These are phyloP conservation scores for Dactylellina cionopaga DNA, from an alignment of 2,329 filamentous ascomycete genomes.

Conservation along the genomic window DNA sequence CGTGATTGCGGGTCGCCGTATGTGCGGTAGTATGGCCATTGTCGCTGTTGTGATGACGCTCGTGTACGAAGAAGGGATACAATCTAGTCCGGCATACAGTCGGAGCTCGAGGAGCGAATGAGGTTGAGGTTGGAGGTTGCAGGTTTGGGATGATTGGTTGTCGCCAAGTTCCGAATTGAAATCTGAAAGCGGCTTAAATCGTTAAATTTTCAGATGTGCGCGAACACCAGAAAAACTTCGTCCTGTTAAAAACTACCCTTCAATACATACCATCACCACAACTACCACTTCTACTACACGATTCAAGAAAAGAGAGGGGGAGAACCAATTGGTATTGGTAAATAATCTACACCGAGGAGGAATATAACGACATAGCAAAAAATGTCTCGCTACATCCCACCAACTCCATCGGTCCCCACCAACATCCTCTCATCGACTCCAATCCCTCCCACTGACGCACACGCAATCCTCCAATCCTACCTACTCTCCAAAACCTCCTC, in stretches of 20 bases:
- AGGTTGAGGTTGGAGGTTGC: background rate
- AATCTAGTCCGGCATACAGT: too few relatives aligned
- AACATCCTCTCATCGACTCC: slow-evolving; percentile 24
- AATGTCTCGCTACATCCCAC: slow-evolving; percentile 44
- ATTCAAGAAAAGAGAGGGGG: background rate
- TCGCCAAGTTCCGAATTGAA: background rate
- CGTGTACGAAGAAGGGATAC: too few relatives aligned
- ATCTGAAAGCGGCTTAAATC: slow-evolving; percentile 47
- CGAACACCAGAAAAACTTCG: background rate
- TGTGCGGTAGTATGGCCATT: slow-evolving; percentile 14
- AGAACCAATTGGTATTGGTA: too few relatives aligned
- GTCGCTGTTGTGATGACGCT: background rate
- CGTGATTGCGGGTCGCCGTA: slow-evolving; percentile 29
- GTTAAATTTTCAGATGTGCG: background rate
- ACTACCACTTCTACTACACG: background rate
- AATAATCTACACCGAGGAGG: too few relatives aligned
- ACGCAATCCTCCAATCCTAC: slow-evolving; percentile 48
- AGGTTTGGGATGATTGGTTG: background rate
- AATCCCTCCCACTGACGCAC: slow-evolving; percentile 22
- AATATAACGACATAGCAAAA: background rate
- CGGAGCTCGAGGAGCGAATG: background rate
- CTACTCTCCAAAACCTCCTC: slow-evolving; percentile 39
- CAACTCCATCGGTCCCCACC: slow-evolving; percentile 5
- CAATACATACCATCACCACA: background rate
- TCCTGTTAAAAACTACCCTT: background rate